phyloP scores from a whole-genome alignment of 2,329 filamentous ascomycete species.

The Trichoderma hamatum region DNA sequence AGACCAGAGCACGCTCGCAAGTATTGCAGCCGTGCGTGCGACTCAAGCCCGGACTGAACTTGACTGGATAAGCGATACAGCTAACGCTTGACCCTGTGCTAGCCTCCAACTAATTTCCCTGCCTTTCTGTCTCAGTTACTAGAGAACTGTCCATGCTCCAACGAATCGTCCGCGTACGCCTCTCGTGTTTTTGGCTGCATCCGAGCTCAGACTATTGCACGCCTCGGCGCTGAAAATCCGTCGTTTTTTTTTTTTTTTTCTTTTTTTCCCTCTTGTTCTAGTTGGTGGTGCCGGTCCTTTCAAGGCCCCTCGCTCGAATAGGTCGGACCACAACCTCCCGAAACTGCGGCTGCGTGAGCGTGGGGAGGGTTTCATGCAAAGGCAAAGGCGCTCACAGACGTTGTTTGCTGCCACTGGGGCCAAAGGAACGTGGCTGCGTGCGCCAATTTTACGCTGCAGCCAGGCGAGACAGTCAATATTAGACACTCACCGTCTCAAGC shows the following conservation, averaged over 20 bases:
- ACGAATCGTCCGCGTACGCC: constrained; percentile 4
- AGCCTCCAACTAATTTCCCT: constrained; percentile 13
- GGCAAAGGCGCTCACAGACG: neutral
- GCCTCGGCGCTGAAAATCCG: neutral
- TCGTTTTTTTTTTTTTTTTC: neutral
- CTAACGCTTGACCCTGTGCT: constrained; percentile 14
- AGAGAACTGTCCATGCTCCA: constrained; percentile 10
- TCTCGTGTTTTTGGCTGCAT: constrained; percentile 9
- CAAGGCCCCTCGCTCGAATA: neutral
- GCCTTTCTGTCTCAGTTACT: neutral
- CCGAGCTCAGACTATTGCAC: constrained; percentile 7
- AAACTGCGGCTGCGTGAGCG: neutral
- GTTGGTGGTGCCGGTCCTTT: neutral
- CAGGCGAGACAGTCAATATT: constrained; percentile 17
- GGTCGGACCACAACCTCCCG: neutral
- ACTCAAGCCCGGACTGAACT: neutral
- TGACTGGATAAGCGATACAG: neutral
- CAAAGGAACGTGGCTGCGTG: constrained; percentile 16
- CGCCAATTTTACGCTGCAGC: constrained; percentile 22
- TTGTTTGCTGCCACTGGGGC: constrained; percentile 20
- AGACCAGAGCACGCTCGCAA: neutral
- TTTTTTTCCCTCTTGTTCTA: neutral
- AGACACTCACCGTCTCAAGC: constrained; percentile 21
- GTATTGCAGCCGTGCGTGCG: neutral
- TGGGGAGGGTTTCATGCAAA: constrained; percentile 11